Evolutionary conservation across 129 eudicot species (phyloP).

Genomic region (Mikania micrantha): DNA sequence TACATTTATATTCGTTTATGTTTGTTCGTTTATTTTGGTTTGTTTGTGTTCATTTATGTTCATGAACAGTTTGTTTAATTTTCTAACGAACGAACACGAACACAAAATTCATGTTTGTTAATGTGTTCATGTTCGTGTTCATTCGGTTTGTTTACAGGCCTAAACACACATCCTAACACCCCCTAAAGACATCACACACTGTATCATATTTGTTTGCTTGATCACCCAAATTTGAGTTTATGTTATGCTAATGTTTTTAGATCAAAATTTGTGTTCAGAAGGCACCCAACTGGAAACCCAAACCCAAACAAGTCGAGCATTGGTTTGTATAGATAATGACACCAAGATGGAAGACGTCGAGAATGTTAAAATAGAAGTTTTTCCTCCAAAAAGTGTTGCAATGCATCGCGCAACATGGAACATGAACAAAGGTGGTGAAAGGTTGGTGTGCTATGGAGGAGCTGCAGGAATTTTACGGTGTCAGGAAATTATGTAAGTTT

Average conservation of each 20-base stretch:
- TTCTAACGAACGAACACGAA: no score
- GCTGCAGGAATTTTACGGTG: constrained; percentile 80
- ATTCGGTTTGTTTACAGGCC: no score
- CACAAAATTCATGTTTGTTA: no score
- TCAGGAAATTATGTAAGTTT: constrained; percentile 40
- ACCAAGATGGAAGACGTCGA: constrained; percentile 11
- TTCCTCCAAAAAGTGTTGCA: constrained; percentile 72
- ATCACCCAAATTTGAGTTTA: neutral
- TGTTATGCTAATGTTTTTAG: constrained; percentile 34
- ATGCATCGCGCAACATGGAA: constrained; percentile 91
- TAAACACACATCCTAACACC: neutral
- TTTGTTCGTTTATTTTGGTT: no score
- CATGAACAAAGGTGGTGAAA: constrained; percentile 78
- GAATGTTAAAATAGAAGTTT: constrained; percentile 15
- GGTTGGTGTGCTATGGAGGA: constrained; percentile 89
- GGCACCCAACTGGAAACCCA: constrained; percentile 16
- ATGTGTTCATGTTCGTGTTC: no score
- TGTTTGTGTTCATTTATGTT: no score
- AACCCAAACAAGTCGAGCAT: constrained; percentile 21
- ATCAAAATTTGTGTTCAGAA: constrained; percentile 16
- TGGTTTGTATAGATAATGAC: constrained; percentile 21
- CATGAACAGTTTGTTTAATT: no score
- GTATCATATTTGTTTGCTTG: neutral
- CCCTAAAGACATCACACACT: neutral
- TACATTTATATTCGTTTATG: no score